Percentiles rank a stretch among this genome's conserved stretches.
Conservation (phyloP, 805 yeast genomes). For the Zygosaccharomyces bisporus region DNA sequence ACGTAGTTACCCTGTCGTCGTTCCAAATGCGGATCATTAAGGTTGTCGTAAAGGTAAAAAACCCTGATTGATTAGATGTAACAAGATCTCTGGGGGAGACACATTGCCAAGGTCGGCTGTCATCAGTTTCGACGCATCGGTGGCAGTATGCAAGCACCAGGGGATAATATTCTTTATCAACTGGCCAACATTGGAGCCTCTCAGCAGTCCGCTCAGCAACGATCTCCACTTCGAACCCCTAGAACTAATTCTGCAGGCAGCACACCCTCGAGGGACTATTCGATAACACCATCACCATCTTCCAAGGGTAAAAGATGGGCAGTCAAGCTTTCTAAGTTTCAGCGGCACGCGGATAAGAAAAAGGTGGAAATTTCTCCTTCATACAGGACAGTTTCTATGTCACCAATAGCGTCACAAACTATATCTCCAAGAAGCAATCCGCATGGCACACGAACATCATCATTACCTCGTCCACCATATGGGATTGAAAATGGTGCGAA, state of each 20-base stretch:
- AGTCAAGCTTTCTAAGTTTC: constrained; percentile 22
- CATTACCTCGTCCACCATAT: constrained; percentile 30
- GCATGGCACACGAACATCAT: constrained; percentile 27
- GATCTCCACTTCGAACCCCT: constrained; percentile 15
- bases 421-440: constrained; percentile 8
- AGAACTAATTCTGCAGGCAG: constrained; percentile 8
- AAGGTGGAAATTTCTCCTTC: constrained; percentile 9
- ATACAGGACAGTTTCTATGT: neutral
- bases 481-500: neutral
- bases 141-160: constrained; percentile 11
- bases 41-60: neutral
- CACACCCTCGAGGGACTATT: constrained; percentile 5
- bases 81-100: neutral
- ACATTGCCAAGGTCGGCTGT: neutral
- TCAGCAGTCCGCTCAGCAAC: constrained; percentile 11
- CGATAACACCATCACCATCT: constrained; percentile 19
- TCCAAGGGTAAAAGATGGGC: constrained; percentile 28
- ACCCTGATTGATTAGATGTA: neutral
- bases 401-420: constrained; percentile 4
- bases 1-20: neutral
- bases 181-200: constrained; percentile 19
- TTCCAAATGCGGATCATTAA: neutral
- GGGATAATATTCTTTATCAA: constrained; percentile 15
- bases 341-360: constrained; percentile 16
- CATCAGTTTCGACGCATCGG: neutral